Conservation (phyloP, 106 monocot species). For the Acanthochlamys bracteata region DNA sequence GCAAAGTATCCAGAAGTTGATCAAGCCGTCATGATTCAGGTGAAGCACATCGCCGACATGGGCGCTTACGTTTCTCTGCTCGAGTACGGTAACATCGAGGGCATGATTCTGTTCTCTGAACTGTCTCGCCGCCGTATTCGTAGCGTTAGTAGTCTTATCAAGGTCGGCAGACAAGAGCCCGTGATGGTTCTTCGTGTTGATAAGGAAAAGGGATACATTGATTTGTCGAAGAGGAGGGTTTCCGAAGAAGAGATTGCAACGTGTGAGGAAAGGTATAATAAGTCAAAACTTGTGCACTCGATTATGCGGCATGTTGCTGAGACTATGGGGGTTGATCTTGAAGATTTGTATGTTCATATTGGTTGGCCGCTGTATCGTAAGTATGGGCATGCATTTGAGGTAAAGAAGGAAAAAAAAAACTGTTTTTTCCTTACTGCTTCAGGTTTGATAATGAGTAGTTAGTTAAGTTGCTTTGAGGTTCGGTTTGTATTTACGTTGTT, state of each 20-base stretch:
- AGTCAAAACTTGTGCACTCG: constrained; percentile 89
- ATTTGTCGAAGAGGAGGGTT: constrained; percentile 87
- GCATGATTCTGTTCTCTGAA: constrained; percentile 98
- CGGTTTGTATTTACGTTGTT: too few species aligned
- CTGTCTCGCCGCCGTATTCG: constrained; percentile 99
- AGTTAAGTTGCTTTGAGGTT: too few species aligned
- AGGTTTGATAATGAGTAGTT: too few species aligned
- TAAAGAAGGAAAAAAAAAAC: neutral
- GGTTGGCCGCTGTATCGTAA: constrained; percentile 90
- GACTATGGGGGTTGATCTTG: constrained; percentile 66
- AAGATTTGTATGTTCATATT: constrained; percentile 71
- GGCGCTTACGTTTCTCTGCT: constrained; percentile 94
- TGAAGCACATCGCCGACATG: constrained; percentile 97
- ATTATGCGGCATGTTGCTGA: constrained; percentile 99
- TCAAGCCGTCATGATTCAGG: constrained; percentile 98
- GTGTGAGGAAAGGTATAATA: constrained; percentile 94
- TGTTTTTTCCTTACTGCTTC: too few species aligned
- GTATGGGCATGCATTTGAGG: constrained; percentile 94
- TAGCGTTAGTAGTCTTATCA: constrained; percentile 70
- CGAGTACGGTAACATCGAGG: constrained; percentile 98
- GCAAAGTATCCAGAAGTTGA: constrained; percentile 87
- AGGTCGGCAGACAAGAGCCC: constrained; percentile 93
- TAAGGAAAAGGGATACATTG: constrained; percentile 92
- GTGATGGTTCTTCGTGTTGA: constrained; percentile 94
- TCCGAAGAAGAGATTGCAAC: constrained; percentile 86